Evolutionary conservation across 306 rosid species (phyloP), one percentile per base, ranked within the genome.

Genomic region (Nissolia schottii): DNA sequence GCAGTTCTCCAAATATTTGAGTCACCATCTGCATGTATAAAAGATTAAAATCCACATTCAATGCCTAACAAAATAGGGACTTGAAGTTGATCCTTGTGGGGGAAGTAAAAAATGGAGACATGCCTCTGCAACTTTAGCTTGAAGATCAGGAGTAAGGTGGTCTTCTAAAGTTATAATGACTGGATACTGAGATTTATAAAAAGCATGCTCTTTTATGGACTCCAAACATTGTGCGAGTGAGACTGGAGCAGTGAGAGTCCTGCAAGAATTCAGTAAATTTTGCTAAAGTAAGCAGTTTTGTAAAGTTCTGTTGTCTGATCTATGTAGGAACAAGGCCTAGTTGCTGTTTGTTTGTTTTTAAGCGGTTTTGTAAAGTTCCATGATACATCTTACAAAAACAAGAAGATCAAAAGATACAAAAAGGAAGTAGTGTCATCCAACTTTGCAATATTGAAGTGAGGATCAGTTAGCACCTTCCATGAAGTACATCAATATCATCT

Each of bases 141-240:
- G 92, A 77, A 88, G 97, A 45, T 75, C 83, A 31, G 86, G 79
- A 0, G 92, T 80, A 67, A 91, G 97, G 68, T 91, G 97, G 50
- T 87, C 97, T 78, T 91, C 97, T 9, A 91, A 76, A 70, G 97
- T 91, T 35, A 91, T 91, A 48, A 91, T 78, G 58, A 91, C 87
- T 0, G 97, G 97, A 75, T 88, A 91, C 5, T 86, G 77, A 71
- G 97, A 83, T 46, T 67, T 86, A 65, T 53, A 85, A 85, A 91
- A 91, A 55, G 97, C 97, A 81, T 87, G 72, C 62, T 91, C 85
- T 73, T 80, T 88, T 25, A 91, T 91, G 64, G 92, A 88, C 84
- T 71, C 83, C 87, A 91, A 88, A 74, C 97, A 91, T 74, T 78
- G 84, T 37, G 69, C 8, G 68, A 91, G 90, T 45, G 90, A 67